Evolutionary conservation across 1,139 yeast species (phyloP).

Genomic region (Candida tropicalis): DNA sequence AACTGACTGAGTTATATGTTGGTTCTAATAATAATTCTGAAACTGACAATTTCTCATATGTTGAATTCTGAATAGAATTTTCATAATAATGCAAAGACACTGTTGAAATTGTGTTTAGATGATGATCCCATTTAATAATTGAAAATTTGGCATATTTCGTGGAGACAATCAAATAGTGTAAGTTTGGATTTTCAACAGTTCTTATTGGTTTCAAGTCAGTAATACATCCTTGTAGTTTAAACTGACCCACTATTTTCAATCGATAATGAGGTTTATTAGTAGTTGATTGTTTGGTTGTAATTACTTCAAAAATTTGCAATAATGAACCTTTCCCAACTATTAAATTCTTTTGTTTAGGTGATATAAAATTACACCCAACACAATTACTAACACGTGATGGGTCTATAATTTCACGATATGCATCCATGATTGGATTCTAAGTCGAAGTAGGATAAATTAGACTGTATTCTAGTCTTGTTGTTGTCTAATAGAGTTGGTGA

Average conservation of each 20-base stretch:
- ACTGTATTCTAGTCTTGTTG: too few relatives aligned
- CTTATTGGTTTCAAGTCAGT: conserved; percentile 58
- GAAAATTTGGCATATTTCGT: conserved; percentile 81
- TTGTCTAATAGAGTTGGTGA: too few relatives aligned
- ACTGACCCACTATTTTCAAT: conserved; percentile 64
- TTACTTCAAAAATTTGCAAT: conserved; percentile 65
- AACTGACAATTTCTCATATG: conserved; percentile 47
- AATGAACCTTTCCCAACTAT: conserved; percentile 73
- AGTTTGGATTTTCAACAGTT: conserved; percentile 49
- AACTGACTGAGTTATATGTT: conserved; percentile 53
- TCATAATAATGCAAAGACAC: conserved; percentile 88
- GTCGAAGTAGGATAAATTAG: too few relatives aligned
- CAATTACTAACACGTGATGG: conserved; percentile 76
- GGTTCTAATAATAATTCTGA: conserved; percentile 70
- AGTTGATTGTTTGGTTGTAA: conserved; percentile 25
- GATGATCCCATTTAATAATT: conserved; percentile 69
- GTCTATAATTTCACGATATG: conserved; percentile 76
- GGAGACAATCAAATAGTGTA: conserved; percentile 67
- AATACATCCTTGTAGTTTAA: conserved; percentile 70
- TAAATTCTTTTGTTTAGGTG: conserved; percentile 52
- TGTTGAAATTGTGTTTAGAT: conserved; percentile 56
- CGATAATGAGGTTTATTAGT: conserved; percentile 29
- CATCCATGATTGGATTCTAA: conserved; percentile 60
- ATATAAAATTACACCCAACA: conserved; percentile 63
- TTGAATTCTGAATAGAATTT: conserved; percentile 56